A percentile compares a stretch with the other conserved stretches of the same genome.
Conservation (phyloP, 768 basidiomycete genomes). For the Gyrodon lividus region DNA sequence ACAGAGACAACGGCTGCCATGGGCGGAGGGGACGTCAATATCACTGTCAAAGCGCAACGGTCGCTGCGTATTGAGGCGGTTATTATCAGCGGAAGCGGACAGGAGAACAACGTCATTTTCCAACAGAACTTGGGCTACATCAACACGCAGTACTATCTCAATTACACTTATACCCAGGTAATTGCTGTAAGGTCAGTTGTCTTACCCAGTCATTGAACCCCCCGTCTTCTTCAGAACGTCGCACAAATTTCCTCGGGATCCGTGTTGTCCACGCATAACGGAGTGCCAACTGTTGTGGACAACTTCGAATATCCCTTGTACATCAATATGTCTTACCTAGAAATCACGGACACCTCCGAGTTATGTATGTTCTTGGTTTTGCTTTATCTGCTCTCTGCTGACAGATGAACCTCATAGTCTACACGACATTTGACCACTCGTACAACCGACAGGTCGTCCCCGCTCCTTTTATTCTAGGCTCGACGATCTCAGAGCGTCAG, state of each 20-base stretch:
- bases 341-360: slow-evolving; percentile 28
- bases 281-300: slow-evolving; percentile 43
- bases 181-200: background rate
- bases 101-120: slow-evolving; percentile 53
- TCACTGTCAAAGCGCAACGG: slow-evolving; percentile 61
- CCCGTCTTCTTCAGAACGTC: slow-evolving; percentile 39
- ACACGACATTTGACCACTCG: slow-evolving; percentile 61
- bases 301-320: slow-evolving; percentile 53
- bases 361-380: slow-evolving; percentile 12
- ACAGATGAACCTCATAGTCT: slow-evolving; percentile 36
- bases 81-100: slow-evolving; percentile 62
- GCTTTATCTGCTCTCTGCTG: background rate
- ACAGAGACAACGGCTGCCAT: slow-evolving; percentile 47
- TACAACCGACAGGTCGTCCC: slow-evolving; percentile 61
- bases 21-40: slow-evolving; percentile 47
- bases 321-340: slow-evolving; percentile 38
- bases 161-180: slow-evolving; percentile 46
- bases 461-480: slow-evolving; percentile 55
- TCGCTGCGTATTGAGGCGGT: slow-evolving; percentile 59
- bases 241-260: slow-evolving; percentile 50
- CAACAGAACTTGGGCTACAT: slow-evolving; percentile 59
- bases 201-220: background rate
- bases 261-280: slow-evolving; percentile 49
- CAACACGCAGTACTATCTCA: slow-evolving; percentile 61
- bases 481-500: slow-evolving; percentile 59